These are phyloP conservation scores for Cercospora berteroae DNA, from an alignment of 2,329 filamentous ascomycete genomes.

Conservation along the genomic window DNA sequence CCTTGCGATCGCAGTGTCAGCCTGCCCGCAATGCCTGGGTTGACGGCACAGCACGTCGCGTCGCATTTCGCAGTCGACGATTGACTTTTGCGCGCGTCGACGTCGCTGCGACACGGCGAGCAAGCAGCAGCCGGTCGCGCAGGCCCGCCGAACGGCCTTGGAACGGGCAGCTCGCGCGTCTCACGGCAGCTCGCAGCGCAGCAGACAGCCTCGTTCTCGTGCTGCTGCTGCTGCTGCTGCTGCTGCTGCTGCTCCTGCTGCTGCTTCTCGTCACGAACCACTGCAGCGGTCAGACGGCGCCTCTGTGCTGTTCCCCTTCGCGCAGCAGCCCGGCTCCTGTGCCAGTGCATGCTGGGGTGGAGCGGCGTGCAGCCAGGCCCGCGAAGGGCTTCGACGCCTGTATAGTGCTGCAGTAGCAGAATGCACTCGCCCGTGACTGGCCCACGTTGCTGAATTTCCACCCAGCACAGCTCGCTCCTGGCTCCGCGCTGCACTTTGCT, in stretches of 20 bases:
- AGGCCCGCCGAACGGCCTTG: neutral
- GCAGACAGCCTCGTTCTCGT: neutral
- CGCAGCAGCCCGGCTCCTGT: too few species aligned
- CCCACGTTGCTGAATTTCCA: constrained; percentile 1
- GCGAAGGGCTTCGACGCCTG: neutral
- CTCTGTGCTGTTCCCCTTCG: neutral
- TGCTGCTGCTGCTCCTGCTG: too few species aligned
- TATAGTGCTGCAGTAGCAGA: constrained; percentile 10
- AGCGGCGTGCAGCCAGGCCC: neutral
- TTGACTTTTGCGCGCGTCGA: neutral
- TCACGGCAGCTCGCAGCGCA: neutral
- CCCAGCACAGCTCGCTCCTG: neutral
- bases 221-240: neutral
- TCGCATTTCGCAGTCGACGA: neutral
- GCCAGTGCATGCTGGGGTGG: neutral
- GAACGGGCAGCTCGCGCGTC: neutral
- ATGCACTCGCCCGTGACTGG: constrained; percentile 5
- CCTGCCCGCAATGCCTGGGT: neutral
- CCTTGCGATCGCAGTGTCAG: constrained; percentile 9
- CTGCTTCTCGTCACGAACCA: neutral
- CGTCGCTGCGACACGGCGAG: neutral
- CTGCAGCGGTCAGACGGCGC: constrained; percentile 6
- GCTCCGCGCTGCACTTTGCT: neutral
- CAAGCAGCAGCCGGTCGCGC: constrained; percentile 10
- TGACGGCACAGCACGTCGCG: neutral